phyloP scores from a whole-genome alignment of 345 rosid genomes.

The Boechera divaricarpa region DNA sequence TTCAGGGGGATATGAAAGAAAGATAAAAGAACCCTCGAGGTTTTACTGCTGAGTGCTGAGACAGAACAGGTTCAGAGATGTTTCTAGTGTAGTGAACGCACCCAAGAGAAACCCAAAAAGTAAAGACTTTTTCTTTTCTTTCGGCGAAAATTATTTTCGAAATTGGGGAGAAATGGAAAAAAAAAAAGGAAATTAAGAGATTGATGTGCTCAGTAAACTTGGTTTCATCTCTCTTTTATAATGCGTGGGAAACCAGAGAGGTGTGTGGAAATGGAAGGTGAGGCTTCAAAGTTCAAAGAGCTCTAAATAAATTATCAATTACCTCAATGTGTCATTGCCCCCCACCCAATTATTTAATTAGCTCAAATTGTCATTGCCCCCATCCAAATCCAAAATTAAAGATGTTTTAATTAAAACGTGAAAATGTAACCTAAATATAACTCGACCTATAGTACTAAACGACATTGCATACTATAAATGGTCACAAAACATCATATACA shows the following conservation, averaged over 20 bases:
- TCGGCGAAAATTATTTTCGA: constrained; percentile 38
- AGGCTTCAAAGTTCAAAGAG: constrained; percentile 40
- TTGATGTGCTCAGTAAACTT: constrained; percentile 24
- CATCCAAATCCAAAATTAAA: not conserved
- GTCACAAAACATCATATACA: not conserved
- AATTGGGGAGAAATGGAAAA: not conserved
- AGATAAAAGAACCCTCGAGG: constrained; percentile 15
- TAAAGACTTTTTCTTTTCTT: constrained; percentile 31
- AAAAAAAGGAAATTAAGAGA: not conserved
- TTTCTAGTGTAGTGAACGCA: constrained; percentile 35
- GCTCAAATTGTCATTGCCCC: not conserved
- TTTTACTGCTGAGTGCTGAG: constrained; percentile 27
- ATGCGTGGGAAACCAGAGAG: constrained; percentile 48
- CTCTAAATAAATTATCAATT: constrained; percentile 2
- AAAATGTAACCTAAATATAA: too few relatives aligned
- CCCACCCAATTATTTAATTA: not conserved
- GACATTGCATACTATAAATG: not conserved
- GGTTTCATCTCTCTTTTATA: constrained; percentile 23
- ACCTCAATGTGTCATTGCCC: not conserved
- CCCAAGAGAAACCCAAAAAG: constrained; percentile 27
- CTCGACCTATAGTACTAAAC: too few relatives aligned
- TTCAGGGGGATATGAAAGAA: not conserved
- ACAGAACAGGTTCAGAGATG: constrained; percentile 32
- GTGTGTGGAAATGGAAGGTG: constrained; percentile 30
- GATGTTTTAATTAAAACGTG: too few relatives aligned